phyloP scores from a whole-genome alignment of 371 early-diverging fungal genomes.

The Nosema bombycis region DNA sequence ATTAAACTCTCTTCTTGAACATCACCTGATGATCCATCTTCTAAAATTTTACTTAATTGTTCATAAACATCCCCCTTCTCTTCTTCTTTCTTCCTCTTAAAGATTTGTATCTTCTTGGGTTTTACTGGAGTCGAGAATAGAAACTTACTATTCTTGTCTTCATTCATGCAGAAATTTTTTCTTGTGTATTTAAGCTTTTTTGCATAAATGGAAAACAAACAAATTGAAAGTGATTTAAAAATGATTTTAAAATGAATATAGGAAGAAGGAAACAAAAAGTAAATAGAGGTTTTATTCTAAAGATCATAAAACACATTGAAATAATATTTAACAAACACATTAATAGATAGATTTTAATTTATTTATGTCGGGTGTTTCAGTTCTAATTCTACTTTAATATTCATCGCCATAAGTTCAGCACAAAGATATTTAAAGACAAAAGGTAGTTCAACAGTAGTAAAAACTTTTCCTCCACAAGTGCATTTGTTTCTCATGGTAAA shows the following conservation, averaged over 20 bases:
- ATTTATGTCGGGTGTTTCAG: conserved; percentile 18
- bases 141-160: not conserved
- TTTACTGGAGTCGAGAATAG: not conserved
- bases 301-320: not conserved
- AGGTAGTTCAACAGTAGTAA: conserved; percentile 82
- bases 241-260: not conserved
- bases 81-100: not conserved
- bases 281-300: not conserved
- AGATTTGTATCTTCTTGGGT: not conserved
- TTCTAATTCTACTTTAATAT: conserved; percentile 69
- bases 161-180: not conserved
- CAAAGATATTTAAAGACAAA: conserved; percentile 93
- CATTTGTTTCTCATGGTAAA: conserved; percentile 39
- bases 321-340: not conserved
- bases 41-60: not conserved
- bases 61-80: not conserved
- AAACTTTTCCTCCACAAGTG: conserved; percentile 58
- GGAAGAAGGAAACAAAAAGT: not conserved
- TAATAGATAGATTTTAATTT: not conserved
- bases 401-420: conserved; percentile 89
- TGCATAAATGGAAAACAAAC: too few relatives aligned
- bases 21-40: not conserved
- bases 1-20: not conserved
- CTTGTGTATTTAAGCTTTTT: conserved; percentile 5
- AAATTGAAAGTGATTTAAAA: not conserved